Conservation (phyloP, 331 rosid genomes). For the Quercus phellos region DNA sequence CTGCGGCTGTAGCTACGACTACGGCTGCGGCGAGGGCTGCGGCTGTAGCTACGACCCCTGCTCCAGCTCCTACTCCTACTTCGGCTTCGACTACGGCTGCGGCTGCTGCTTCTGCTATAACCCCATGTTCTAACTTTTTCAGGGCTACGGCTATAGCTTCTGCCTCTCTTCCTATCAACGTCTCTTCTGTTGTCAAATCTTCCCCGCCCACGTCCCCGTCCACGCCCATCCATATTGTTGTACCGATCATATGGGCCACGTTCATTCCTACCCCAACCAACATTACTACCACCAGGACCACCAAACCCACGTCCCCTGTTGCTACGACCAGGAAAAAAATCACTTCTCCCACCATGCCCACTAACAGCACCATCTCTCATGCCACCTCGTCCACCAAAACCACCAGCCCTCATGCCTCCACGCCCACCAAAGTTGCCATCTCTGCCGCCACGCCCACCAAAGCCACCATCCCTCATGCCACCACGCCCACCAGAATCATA, state of each 20-base stretch:
- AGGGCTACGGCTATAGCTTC: conserved; percentile 89
- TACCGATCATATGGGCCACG: conserved; percentile 53
- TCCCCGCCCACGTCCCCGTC: conserved; percentile 84
- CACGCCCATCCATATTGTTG: conserved; percentile 59
- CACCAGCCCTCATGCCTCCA: conserved; percentile 33
- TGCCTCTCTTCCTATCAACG: conserved; percentile 56
- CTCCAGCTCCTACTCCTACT: conserved; percentile 57
- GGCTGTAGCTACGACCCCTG: conserved; percentile 45
- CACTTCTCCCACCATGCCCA: conserved; percentile 68
- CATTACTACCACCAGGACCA: conserved; percentile 61
- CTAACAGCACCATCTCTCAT: conserved; percentile 50
- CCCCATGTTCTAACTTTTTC: conserved; percentile 87
- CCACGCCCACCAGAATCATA: conserved; percentile 64
- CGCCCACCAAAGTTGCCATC: conserved; percentile 40
- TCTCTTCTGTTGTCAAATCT: conserved; percentile 82
- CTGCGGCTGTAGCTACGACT: conserved; percentile 47
- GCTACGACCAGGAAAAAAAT: conserved; percentile 73
- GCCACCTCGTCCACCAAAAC: conserved; percentile 64
- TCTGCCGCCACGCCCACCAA: conserved; percentile 57
- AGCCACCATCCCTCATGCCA: conserved; percentile 47
- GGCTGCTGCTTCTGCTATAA: conserved; percentile 48
- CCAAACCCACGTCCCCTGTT: conserved; percentile 82
- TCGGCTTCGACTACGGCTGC: conserved; percentile 24
- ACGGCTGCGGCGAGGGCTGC: conserved; percentile 43
- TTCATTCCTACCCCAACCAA: conserved; percentile 76